phyloP scores from a whole-genome alignment of 495 filamentous ascomycete genomes.

The Ramalina intermedia region DNA sequence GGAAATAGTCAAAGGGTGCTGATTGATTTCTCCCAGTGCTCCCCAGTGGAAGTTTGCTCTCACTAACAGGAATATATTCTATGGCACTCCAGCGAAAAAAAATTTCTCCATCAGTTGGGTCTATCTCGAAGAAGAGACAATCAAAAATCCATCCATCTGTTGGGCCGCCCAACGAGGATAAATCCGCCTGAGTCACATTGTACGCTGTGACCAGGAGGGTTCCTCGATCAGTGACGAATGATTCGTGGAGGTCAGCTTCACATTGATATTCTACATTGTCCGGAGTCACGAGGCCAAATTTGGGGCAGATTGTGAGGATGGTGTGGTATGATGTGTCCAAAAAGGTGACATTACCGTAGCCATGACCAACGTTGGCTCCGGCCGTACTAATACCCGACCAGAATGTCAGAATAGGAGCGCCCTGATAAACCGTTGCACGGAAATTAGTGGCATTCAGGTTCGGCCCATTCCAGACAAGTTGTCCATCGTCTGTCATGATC shows the following conservation, averaged over 20 bases:
- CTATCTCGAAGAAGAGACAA: slow-evolving; percentile 35
- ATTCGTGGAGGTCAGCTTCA: slow-evolving; percentile 30
- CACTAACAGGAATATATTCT: slow-evolving; percentile 16
- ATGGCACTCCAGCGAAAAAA: slow-evolving; percentile 31
- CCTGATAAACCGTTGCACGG: slow-evolving; percentile 1
- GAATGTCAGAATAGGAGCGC: background rate
- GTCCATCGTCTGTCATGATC: slow-evolving; percentile 14
- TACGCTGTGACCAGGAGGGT: slow-evolving; percentile 39
- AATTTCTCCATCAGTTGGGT: slow-evolving; percentile 28
- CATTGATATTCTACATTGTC: slow-evolving; percentile 2
- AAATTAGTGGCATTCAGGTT: slow-evolving; percentile 7
- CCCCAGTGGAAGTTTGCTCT: background rate
- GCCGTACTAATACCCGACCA: slow-evolving; percentile 2
- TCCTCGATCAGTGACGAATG: slow-evolving; percentile 30
- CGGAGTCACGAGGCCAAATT: slow-evolving; percentile 3
- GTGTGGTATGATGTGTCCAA: slow-evolving; percentile 35
- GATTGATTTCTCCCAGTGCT: slow-evolving; percentile 14
- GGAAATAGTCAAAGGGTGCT: slow-evolving; percentile 31
- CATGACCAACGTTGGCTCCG: slow-evolving; percentile 11
- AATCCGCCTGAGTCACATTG: slow-evolving; percentile 25
- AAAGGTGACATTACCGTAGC: slow-evolving; percentile 23
- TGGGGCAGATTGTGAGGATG: slow-evolving; percentile 15
- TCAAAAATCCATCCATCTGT: slow-evolving; percentile 36
- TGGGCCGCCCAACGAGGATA: slow-evolving; percentile 25
- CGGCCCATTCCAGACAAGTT: slow-evolving; percentile 16